A percentile compares a stretch with the other conserved stretches of the same genome.
phyloP scores from a whole-genome alignment of 495 filamentous ascomycete species.

The Hyaloscypha variabilis region DNA sequence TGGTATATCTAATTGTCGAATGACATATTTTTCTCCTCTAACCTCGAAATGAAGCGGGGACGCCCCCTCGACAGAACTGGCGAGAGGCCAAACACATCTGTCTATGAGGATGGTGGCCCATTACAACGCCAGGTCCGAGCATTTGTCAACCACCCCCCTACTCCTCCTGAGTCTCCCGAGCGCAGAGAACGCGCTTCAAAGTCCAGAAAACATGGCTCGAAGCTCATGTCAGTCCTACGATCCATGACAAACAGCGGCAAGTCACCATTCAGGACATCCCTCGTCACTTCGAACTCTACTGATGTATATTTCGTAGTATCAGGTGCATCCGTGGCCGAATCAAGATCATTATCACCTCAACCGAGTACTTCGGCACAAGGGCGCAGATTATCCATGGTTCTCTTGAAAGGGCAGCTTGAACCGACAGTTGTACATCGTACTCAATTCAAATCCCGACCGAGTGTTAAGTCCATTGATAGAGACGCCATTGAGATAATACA shows the following conservation, averaged over 20 bases:
- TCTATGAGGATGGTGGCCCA: constrained; percentile 14
- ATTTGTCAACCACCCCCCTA: background rate
- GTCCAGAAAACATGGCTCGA: constrained; percentile 42
- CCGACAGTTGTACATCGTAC: constrained; percentile 49
- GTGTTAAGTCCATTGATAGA: constrained; percentile 27
- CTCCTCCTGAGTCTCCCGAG: constrained; percentile 18
- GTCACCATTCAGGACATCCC: constrained; percentile 1
- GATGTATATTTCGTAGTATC: constrained; percentile 11
- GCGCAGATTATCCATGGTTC: constrained; percentile 44
- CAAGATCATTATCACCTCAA: background rate
- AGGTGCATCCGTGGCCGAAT: constrained; percentile 17
- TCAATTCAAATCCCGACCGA: constrained; percentile 37
- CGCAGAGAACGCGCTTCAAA: constrained; percentile 30
- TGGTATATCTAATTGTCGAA: background rate
- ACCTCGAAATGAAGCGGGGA: constrained; percentile 21
- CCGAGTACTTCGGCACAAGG: constrained; percentile 30
- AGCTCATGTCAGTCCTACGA: constrained; percentile 45
- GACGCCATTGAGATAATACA: constrained; percentile 12
- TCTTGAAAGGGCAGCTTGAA: constrained; percentile 43
- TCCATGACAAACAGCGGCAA: constrained; percentile 48
- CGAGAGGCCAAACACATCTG: background rate
- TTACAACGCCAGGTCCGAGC: constrained; percentile 2
- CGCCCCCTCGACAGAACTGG: constrained; percentile 1
- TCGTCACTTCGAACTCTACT: background rate
- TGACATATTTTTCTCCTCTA: background rate